Conservation (phyloP, 257 asterid species). For the Verbascum thapsus region DNA sequence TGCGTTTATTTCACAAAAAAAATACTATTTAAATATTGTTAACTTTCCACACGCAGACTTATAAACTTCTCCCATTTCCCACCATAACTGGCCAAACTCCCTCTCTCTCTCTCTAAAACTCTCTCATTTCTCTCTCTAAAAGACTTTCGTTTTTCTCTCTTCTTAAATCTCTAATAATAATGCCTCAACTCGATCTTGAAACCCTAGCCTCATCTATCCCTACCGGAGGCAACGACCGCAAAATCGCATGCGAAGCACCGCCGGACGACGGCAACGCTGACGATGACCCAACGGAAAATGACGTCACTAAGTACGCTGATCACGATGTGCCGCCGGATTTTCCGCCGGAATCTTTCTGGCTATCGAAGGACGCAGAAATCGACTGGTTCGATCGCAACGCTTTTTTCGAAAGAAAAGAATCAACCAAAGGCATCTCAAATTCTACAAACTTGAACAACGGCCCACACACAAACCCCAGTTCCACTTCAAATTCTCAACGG, state of each 20-base stretch:
- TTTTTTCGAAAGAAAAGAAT: slow-evolving; percentile 60
- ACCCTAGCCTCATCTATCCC: slow-evolving; percentile 51
- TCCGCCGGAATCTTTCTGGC: slow-evolving; percentile 71
- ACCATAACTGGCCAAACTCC: background rate
- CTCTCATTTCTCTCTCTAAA: slow-evolving; percentile 21
- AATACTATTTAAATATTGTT: background rate
- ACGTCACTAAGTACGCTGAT: slow-evolving; percentile 9
- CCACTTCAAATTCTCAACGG: slow-evolving; percentile 51
- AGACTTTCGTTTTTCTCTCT: background rate
- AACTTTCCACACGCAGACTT: background rate
- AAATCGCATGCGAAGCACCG: slow-evolving; percentile 58
- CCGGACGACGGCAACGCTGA: slow-evolving; percentile 24
- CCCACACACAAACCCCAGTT: slow-evolving; percentile 32
- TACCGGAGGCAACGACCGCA: slow-evolving; percentile 51
- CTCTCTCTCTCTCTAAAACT: background rate
- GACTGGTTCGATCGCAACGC: slow-evolving; percentile 76
- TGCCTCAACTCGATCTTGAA: slow-evolving; percentile 66
- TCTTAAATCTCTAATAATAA: slow-evolving; percentile 15
- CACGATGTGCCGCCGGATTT: slow-evolving; percentile 35
- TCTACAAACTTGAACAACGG: slow-evolving; percentile 31
- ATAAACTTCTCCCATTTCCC: slow-evolving; percentile 16
- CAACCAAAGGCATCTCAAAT: slow-evolving; percentile 50
- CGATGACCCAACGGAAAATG: slow-evolving; percentile 21
- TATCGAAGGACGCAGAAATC: slow-evolving; percentile 62
- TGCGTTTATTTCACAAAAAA: too few species aligned